Evolutionary conservation across 164 flowering plant species (phyloP), one percentile per base, ranked within the genome.

Genomic region (Amborella trichopoda): DNA sequence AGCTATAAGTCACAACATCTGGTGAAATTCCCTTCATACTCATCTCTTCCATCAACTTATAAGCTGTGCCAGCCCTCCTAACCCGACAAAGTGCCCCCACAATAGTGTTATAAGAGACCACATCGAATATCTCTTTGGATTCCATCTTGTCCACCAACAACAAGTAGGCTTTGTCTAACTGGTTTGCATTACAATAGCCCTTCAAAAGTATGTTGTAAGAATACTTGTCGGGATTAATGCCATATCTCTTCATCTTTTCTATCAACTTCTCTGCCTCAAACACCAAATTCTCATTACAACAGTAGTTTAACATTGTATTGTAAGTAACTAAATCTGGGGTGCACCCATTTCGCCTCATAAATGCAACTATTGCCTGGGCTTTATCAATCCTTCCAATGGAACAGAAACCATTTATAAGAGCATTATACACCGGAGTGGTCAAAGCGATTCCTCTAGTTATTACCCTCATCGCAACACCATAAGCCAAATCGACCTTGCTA

Each of bases 191-290:
- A 63, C 96, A 93, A 42, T 74, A 68, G 19, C 94, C 94, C 64
- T 85, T 93, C n/a, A 93, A 65, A 28, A 93, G 63, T 58, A 80
- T 83, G 53, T 93, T 93, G 56, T 88, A 93, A 61, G 91, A 88
- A 55, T 76, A 88, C 21, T 30, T 60, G 72, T 88, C 96, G 14
- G 85, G 91, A 52, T 56, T 44, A 45, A 76, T 57, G 50, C 84
- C 86, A 61, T 54, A 60, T 28, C 56, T 71, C 65, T 71, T 72
- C 95, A 88, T 83, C 49, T 63, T 71, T 40, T 55, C 60, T 62
- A 84, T 58, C 64, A 85, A 55, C 55, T 71, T 75, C 56, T 66
- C 81, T 10, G 94, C 96, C 65, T 83, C 79, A 30, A 69, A 77
- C 52, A 93, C 49, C 94, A 74, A 67, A 33, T 61, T 60, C 55